A percentile compares a stretch with the other conserved stretches of the same genome.
Evolutionary conservation across 176 grass and related monocot genomes (phyloP).

Genomic region (Oryza meyeriana): DNA sequence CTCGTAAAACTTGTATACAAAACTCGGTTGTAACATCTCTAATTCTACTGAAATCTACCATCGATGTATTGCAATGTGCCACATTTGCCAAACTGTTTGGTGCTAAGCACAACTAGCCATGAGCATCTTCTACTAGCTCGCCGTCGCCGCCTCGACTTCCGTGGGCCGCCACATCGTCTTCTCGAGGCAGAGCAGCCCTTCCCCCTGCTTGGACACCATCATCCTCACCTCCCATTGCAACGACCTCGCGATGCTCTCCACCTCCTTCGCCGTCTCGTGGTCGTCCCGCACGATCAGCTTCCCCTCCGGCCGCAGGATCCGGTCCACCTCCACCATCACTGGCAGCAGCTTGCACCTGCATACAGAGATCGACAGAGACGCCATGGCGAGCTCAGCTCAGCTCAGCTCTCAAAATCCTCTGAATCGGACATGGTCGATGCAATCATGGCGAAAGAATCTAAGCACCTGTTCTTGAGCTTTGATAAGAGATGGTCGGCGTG

Average conservation of each 20-base stretch:
- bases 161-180: slow-evolving; percentile 75
- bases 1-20: background rate
- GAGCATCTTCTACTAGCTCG: slow-evolving; percentile 6
- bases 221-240: slow-evolving; percentile 67
- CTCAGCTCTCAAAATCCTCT: background rate
- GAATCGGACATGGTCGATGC: background rate
- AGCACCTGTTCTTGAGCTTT: slow-evolving; percentile 25
- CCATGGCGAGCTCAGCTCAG: too few relatives aligned
- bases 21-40: background rate
- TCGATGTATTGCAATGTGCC: background rate
- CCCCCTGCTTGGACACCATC: slow-evolving; percentile 45
- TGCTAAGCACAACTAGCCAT: background rate
- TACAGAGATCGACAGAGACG: too few relatives aligned
- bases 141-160: slow-evolving; percentile 29
- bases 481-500: slow-evolving; percentile 56
- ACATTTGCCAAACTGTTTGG: background rate
- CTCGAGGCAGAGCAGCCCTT: slow-evolving; percentile 50
- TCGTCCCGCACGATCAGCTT: slow-evolving; percentile 68
- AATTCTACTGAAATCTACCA: background rate
- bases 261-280: slow-evolving; percentile 42
- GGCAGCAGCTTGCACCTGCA: slow-evolving; percentile 61
- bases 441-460: too few relatives aligned
- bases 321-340: slow-evolving; percentile 74
- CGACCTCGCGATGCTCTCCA: slow-evolving; percentile 45
- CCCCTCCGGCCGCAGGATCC: slow-evolving; percentile 72